Conservation (phyloP, 306 rosid species). For the Ormosia semicastrata region DNA sequence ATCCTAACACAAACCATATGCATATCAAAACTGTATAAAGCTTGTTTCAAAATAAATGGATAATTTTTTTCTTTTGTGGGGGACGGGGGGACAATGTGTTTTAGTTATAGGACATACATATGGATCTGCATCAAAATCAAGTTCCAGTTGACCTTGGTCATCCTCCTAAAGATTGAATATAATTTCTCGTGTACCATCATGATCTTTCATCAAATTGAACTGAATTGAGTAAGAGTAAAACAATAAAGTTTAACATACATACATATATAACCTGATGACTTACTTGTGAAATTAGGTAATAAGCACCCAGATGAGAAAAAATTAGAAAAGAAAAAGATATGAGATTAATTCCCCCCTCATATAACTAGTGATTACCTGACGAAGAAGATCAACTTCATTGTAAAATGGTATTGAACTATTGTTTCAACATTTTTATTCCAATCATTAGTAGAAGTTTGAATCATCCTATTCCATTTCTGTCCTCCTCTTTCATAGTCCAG, state of each 20-base stretch:
- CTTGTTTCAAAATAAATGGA: too few relatives aligned
- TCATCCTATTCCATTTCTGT: constrained; percentile 57
- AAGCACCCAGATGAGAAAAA: background rate
- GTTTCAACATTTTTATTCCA: constrained; percentile 79
- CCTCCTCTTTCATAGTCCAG: constrained; percentile 76
- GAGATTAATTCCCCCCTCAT: background rate
- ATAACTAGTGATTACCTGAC: constrained; percentile 46
- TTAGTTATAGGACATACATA: constrained; percentile 57
- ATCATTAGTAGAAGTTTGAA: constrained; percentile 60
- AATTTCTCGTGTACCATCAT: constrained; percentile 81
- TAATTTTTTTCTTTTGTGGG: too few relatives aligned
- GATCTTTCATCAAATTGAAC: constrained; percentile 68
- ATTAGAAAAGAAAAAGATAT: background rate
- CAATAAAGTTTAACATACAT: constrained; percentile 26
- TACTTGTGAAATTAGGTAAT: background rate
- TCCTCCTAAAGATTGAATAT: constrained; percentile 99
- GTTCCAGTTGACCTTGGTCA: constrained; percentile 90
- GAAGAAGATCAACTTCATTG: constrained; percentile 72
- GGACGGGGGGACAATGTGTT: background rate
- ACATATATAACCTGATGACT: background rate
- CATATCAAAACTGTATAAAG: too few relatives aligned
- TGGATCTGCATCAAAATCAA: constrained; percentile 80
- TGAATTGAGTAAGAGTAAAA: constrained; percentile 32
- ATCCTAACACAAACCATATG: too few relatives aligned
- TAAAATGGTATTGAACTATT: constrained; percentile 71